Conservation (phyloP, 2,329 filamentous ascomycete species). For the Aspergillus neotritici region DNA sequence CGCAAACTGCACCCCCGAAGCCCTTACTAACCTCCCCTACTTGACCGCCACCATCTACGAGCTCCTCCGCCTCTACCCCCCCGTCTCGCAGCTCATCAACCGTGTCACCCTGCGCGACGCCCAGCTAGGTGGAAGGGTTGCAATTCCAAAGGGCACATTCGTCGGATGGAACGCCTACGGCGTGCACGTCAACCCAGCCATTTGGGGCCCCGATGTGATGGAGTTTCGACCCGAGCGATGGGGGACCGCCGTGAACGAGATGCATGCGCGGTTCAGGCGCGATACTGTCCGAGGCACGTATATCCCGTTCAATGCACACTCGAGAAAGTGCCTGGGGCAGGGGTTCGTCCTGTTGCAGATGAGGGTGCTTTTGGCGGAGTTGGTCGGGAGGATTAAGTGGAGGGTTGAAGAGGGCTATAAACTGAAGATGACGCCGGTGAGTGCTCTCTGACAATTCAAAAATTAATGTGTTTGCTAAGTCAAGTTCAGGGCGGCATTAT, state of each 20-base stretch:
- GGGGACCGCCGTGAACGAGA: conserved; percentile 29
- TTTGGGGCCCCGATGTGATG: conserved; percentile 28
- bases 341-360: conserved; percentile 27
- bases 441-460: conserved; percentile 3
- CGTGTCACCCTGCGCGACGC: conserved; percentile 31
- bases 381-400: conserved; percentile 17
- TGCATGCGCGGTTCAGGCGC: conserved; percentile 20
- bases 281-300: conserved; percentile 23
- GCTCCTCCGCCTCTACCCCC: conserved; percentile 45
- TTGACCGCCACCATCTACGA: conserved; percentile 45
- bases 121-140: conserved; percentile 22
- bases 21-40: conserved; percentile 35
- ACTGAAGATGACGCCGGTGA: conserved; percentile 23
- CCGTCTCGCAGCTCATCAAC: conserved; percentile 48
- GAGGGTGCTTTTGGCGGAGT: conserved; percentile 21
- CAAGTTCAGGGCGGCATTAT: conserved; percentile 19
- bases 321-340: conserved; percentile 25
- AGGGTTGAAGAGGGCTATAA: conserved; percentile 17
- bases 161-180: conserved; percentile 40
- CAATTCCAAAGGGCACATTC: conserved; percentile 34
- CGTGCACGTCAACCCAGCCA: conserved; percentile 32
- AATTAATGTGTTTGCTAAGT: conserved; percentile 5
- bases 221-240: conserved; percentile 36
- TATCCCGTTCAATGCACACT: conserved; percentile 28
- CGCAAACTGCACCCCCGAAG: conserved; percentile 16